Percentiles rank a stretch among this genome's conserved stretches.
phyloP scores from a whole-genome alignment of 2,329 filamentous ascomycete species.

The Westerdykella aurantiaca region DNA sequence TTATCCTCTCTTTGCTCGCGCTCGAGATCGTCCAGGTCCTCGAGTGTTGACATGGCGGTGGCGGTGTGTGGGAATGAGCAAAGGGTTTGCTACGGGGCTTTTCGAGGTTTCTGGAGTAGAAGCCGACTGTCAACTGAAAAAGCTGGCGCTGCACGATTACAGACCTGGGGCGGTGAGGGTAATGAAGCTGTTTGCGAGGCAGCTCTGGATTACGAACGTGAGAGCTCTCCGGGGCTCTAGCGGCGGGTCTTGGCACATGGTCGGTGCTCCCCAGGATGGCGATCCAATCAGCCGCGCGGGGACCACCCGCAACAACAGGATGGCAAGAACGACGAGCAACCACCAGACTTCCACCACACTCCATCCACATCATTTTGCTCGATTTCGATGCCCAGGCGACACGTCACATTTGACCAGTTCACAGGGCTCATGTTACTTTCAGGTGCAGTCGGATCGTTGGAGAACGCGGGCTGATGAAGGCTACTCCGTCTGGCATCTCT shows the following conservation, averaged over 20 bases:
- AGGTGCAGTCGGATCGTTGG: neutral
- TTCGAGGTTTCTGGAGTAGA: too few species aligned
- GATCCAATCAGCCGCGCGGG: neutral
- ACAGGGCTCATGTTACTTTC: neutral
- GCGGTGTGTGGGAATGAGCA: constrained; percentile 12
- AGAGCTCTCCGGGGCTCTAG: constrained; percentile 5
- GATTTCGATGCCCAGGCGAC: neutral
- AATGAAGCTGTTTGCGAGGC: constrained; percentile 25
- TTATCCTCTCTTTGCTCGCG: constrained; percentile 69
- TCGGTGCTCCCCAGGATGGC: neutral
- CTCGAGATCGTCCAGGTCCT: constrained; percentile 87
- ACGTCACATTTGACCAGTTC: neutral
- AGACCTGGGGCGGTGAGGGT: constrained; percentile 1
- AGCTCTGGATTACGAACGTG: constrained; percentile 31
- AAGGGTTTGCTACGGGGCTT: neutral
- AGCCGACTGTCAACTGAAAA: too few species aligned
- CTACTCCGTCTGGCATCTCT: too few species aligned
- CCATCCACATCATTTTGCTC: neutral
- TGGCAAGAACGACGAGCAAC: neutral
- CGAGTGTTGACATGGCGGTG: constrained; percentile 74
- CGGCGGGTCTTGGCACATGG: neutral
- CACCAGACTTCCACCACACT: neutral
- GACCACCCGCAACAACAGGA: neutral
- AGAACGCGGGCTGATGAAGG: neutral
- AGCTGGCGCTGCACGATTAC: too few species aligned